Evolutionary conservation across 2,329 filamentous ascomycete species (phyloP), one percentile per base, ranked within the genome.

Genomic region (Triangularia setosa): DNA sequence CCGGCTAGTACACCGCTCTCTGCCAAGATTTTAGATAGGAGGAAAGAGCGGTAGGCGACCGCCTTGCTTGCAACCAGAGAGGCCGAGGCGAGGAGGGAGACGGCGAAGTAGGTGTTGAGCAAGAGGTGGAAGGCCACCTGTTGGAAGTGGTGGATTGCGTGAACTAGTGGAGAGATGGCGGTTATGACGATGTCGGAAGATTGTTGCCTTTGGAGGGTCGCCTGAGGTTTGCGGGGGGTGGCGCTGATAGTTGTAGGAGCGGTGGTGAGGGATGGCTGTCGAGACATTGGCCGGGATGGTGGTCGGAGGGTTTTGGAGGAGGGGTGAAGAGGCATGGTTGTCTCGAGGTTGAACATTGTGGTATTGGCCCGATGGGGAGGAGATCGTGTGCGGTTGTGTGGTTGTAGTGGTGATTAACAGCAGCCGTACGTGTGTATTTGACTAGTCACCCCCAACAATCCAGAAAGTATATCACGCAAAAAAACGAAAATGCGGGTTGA

Each of bases 111-210:
- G 56, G 65, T 66, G 35, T 65, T 65, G 28, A 70, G 18, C 27
- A 64, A 28, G 52, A 71, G 61, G 28, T 67, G 64, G 55, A 67
- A 63, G 44, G 67, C 64, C 12, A 71, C 60, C 33, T 69, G 68
- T 53, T 70, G 70, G 60, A 68, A 67, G 21, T 65, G 66, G 3
- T 68, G 59, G 2, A 67, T 68, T 40, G 61, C 67, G 33, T 62
- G 64, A 4, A 69, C 7, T 44, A 70, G 63, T 8, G 69, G 69
- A 9, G 64, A 60, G 48, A 69, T 52, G 23, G 59, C 60, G 16
- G 68, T 63, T 11, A 68, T 55, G 23, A 55, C 6, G 40, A 48
- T 5, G 40, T 48, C 40, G 40, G 40, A n/a, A 14, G 33, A 40
- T 40, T 40, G 40, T 18, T 48, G 40, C 14, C 33, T 40, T 48